Percentiles rank a stretch among this genome's conserved stretches.
phyloP scores from a whole-genome alignment of 306 rosid species.

The Rosa multiflora region DNA sequence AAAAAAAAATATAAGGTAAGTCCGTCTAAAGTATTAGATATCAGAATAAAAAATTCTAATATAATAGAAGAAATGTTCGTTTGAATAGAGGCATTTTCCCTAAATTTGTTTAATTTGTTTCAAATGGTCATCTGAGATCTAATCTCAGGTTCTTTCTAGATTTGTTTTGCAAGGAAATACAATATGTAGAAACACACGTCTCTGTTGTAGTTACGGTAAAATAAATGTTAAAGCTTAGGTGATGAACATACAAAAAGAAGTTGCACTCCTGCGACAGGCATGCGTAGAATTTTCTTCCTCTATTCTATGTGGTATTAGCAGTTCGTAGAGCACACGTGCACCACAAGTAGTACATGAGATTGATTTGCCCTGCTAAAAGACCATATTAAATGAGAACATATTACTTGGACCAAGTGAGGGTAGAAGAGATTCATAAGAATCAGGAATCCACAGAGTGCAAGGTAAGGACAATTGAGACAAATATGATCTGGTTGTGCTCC shows the following conservation, averaged over 20 bases:
- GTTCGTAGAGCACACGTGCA: slow-evolving; percentile 62
- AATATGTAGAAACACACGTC: not conserved
- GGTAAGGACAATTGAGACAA: not conserved
- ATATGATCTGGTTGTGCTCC: not conserved
- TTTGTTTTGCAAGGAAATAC: not conserved
- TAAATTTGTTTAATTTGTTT: not conserved
- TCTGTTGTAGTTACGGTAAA: not conserved
- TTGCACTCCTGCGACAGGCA: slow-evolving; percentile 80
- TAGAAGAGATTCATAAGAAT: not conserved
- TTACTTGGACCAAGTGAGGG: slow-evolving; percentile 22
- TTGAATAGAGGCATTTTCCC: not conserved
- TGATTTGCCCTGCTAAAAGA: slow-evolving; percentile 56
- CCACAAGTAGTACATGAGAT: slow-evolving; percentile 77
- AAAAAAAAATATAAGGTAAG: too few species aligned
- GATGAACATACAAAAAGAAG: slow-evolving; percentile 74
- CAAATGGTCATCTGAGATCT: not conserved
- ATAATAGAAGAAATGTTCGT: not conserved
- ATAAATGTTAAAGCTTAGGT: not conserved
- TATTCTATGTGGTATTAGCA: slow-evolving; percentile 76
- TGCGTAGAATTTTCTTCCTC: slow-evolving; percentile 87
- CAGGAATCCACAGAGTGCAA: not conserved
- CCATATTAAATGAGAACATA: slow-evolving; percentile 17
- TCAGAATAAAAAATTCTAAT: not conserved
- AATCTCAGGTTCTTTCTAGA: not conserved
- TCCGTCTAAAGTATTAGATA: not conserved